Percentiles rank a stretch among this genome's conserved stretches.
Conservation (phyloP, 495 filamentous ascomycete species). For the Talaromyces wortmannii region DNA sequence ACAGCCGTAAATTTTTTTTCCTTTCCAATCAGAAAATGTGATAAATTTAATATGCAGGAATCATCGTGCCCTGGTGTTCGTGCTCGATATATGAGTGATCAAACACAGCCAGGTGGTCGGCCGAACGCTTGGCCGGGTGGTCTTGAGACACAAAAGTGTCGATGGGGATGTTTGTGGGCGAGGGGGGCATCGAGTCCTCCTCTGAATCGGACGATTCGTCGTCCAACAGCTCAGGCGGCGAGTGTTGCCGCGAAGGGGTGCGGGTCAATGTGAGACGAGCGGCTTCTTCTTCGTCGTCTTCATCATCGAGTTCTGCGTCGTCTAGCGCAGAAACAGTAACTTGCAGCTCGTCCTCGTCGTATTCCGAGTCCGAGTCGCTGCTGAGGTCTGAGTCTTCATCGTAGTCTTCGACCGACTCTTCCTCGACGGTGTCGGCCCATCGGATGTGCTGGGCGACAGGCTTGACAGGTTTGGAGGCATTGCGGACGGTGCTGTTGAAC, state of each 20-base stretch:
- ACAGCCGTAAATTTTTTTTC: too few relatives aligned
- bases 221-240: conserved; percentile 73
- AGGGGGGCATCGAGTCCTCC: conserved; percentile 75
- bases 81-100: conserved; percentile 50
- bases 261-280: conserved; percentile 64
- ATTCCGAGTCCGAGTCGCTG: conserved; percentile 56
- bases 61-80: conserved; percentile 31
- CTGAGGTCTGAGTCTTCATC: conserved; percentile 51
- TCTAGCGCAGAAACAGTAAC: conserved; percentile 40
- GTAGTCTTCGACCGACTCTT: conserved; percentile 68
- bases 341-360: conserved; percentile 49
- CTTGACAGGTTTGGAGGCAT: conserved; percentile 28
- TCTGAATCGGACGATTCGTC: conserved; percentile 63
- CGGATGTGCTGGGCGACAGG: conserved; percentile 62
- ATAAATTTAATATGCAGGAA: conserved; percentile 32
- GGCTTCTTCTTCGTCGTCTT: conserved; percentile 57
- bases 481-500: conserved; percentile 81
- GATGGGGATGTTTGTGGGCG: conserved; percentile 61
- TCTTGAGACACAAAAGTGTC: conserved; percentile 60
- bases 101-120: conserved; percentile 37
- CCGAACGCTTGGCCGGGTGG: conserved; percentile 43
- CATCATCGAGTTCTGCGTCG: conserved; percentile 44
- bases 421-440: conserved; percentile 76
- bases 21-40: too few relatives aligned
- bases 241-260: conserved; percentile 60